These are phyloP conservation scores for Neurospora tetraspora DNA, from an alignment of 495 filamentous ascomycete genomes.

Conservation along the genomic window DNA sequence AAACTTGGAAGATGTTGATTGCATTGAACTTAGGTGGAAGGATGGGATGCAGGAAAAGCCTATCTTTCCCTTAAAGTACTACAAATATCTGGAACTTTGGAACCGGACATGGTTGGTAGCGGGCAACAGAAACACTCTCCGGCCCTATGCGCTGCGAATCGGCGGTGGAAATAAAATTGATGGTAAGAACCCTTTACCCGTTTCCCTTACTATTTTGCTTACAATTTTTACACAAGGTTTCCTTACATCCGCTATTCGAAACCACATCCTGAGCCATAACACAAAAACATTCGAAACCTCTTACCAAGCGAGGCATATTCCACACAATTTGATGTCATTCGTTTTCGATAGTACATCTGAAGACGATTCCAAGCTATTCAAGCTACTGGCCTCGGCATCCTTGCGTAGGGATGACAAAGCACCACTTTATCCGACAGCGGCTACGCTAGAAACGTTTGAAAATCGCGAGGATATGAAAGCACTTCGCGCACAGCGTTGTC, in stretches of 20 bases:
- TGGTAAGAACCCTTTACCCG: neutral
- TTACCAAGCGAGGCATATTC: neutral
- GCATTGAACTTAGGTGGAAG: no score
- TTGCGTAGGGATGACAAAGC: no score
- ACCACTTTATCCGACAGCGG: no score
- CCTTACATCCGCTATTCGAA: neutral
- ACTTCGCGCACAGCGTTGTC: neutral
- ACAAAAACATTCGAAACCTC: neutral
- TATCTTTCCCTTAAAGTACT: neutral
- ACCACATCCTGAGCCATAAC: neutral
- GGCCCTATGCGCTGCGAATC: neutral
- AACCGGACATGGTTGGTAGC: neutral
- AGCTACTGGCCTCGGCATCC: no score
- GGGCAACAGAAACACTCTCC: neutral
- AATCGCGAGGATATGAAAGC: no score
- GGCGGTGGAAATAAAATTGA: neutral
- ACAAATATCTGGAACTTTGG: neutral
- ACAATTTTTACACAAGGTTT: neutral
- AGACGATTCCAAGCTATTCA: no score
- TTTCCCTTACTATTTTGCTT: neutral
- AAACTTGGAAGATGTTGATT: no score
- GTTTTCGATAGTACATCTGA: no score
- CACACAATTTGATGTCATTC: neutral
- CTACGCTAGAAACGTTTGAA: no score
- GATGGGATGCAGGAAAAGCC: no score